Percentiles rank a stretch among this genome's conserved stretches.
Evolutionary conservation across 202 grass and related monocot genomes (phyloP).

Genomic region (Eragrostis tef): DNA sequence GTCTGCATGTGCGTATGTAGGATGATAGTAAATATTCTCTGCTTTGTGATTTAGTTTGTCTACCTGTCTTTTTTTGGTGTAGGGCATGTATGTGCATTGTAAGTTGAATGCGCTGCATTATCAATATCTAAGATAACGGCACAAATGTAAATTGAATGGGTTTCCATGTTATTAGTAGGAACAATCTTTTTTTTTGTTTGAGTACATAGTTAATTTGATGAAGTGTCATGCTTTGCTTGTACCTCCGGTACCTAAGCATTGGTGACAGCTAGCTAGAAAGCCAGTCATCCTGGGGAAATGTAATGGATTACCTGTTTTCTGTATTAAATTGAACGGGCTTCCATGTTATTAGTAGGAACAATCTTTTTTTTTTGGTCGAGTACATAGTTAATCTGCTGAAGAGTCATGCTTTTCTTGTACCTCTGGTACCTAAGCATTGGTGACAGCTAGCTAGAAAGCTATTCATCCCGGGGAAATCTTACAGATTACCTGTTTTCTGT

Average conservation of each 20-base stretch:
- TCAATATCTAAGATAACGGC: too few relatives aligned
- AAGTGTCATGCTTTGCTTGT: too few relatives aligned
- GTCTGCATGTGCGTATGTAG: conserved; percentile 42
- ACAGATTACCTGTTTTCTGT: background rate
- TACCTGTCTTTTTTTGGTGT: background rate
- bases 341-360: background rate
- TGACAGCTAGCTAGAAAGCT: background rate
- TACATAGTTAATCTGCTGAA: background rate
- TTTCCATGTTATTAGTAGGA: too few relatives aligned
- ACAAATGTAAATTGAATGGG: background rate
- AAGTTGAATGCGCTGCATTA: background rate
- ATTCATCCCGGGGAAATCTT: too few relatives aligned
- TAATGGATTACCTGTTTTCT: too few relatives aligned
- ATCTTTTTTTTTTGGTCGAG: background rate
- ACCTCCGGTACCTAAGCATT: too few relatives aligned
- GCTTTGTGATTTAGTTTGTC: background rate
- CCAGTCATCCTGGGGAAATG: too few relatives aligned
- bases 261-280: too few relatives aligned
- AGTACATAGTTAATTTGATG: too few relatives aligned
- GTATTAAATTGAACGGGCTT: too few relatives aligned
- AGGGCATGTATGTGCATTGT: background rate
- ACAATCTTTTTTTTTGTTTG: too few relatives aligned
- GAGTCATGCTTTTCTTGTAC: background rate
- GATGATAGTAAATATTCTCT: conserved; percentile 60
- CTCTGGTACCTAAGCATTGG: background rate